Base-by-base conservation (phyloP, 306 rosid genomes). In the Lotus japonicus region DNA sequence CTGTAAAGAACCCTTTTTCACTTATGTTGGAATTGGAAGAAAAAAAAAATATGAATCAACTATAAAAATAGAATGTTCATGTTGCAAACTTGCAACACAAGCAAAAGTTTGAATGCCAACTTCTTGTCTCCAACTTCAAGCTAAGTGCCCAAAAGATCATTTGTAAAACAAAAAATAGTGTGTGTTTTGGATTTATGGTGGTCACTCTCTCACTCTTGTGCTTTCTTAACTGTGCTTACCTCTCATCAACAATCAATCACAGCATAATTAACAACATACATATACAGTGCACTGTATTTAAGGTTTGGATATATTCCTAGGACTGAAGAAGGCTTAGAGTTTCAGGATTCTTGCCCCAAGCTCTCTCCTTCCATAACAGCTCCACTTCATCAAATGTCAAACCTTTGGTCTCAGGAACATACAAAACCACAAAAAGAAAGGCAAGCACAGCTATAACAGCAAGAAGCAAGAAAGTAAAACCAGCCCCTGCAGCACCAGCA, bases 341-440 rank as follows among this genome's bases (percentile, higher is more conserved):
- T 70, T 56, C 53, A 7, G 71, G 61, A 75, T 73, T 78, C 31
- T 71, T 77, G 35, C 95, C 89, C 84, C 86, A 70, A 59, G 96
- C 98, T 70, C 83, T 92, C 66, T 83, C 81, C 82, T 85, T 92
- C 98, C 98, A 92, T 50, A 92, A 76, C 63, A 48, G 56, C 77
- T 86, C 98, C 72, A 92, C 96, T 76, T 92, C 98, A 87, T 89
- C 95, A 73, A 92, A 92, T 9, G 95, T 83, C 76, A 92, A 77
- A 17, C 98, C 98, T 66, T 92, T 83, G 12, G 98, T 92, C 79
- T 92, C 98, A 1, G 98, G 98, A 64, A 92, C 80, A 14, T 64
- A 74, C 15, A 74, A 4, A 16, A 71, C 4, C 80, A 92, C 96
- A 74, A 92, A 92, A 1, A 80, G 8, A 75, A 92, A 79, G 0